Percentiles rank a stretch among this genome's conserved stretches.
Conservation (phyloP, 1,139 yeast species). For the Meyerozyma smithsonii region DNA sequence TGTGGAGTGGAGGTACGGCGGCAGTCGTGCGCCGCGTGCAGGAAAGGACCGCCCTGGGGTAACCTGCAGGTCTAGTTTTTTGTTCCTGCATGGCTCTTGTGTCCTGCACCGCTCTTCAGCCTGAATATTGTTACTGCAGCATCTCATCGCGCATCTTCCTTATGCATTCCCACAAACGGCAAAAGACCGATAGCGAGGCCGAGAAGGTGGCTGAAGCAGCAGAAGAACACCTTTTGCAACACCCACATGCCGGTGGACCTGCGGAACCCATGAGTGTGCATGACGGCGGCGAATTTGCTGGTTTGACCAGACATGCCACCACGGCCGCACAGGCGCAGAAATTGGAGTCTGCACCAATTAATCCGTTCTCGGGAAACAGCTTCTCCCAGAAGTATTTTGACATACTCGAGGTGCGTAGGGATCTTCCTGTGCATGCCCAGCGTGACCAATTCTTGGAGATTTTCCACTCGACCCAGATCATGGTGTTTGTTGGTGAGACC, state of each 20-base stretch:
- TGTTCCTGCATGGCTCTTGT: background rate
- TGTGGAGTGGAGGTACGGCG: background rate
- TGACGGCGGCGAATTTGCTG: conserved; percentile 54
- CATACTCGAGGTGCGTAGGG: conserved; percentile 73
- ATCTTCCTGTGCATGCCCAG: conserved; percentile 91
- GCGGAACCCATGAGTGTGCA: conserved; percentile 22
- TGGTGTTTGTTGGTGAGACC: conserved; percentile 98
- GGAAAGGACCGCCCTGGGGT: too few relatives aligned
- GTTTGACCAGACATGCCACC: conserved; percentile 59
- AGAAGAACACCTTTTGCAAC: conserved; percentile 36
- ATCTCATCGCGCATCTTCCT: conserved; percentile 1
- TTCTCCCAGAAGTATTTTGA: conserved; percentile 67
- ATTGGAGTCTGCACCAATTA: conserved; percentile 58
- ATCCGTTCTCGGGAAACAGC: conserved; percentile 72
- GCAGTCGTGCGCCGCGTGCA: background rate
- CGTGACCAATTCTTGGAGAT: conserved; percentile 79
- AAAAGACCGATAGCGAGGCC: conserved; percentile 33
- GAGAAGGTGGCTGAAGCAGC: conserved; percentile 56
- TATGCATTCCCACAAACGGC: conserved; percentile 2
- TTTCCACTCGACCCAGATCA: conserved; percentile 84
- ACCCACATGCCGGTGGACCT: conserved; percentile 26
- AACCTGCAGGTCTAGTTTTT: too few relatives aligned
- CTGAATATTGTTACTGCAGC: background rate
- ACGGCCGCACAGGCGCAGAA: conserved; percentile 65
- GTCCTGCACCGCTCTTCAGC: background rate